Evolutionary conservation across 2,329 filamentous ascomycete species (phyloP).

Genomic region (Didymella glomerata): DNA sequence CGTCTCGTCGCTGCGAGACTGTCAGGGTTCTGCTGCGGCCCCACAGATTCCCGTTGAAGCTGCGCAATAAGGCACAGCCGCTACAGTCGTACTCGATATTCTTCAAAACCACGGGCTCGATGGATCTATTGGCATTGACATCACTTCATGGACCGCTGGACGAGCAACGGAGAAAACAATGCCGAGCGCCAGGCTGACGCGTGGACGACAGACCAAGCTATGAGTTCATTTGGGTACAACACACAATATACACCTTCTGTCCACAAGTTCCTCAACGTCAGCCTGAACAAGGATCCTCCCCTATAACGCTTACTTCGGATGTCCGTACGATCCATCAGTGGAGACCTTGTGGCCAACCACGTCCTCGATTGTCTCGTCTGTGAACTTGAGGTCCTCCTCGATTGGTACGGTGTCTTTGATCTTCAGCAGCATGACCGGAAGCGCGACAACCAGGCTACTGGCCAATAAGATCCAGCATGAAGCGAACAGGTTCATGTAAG

Average conservation of each 20-base stretch:
- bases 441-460: not conserved
- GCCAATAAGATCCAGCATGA: not conserved
- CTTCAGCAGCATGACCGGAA: not conserved
- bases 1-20: not conserved
- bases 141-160: not conserved
- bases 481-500: slow-evolving; percentile 1
- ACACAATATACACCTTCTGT: not conserved
- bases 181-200: not conserved
- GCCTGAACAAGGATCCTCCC: not conserved
- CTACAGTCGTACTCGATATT: no score
- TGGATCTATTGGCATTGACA: no score
- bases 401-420: not conserved
- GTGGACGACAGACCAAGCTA: not conserved
- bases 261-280: not conserved
- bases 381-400: not conserved
- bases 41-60: not conserved
- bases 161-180: not conserved
- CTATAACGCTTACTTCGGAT: not conserved
- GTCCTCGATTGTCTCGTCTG: not conserved
- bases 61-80: not conserved
- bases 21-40: not conserved
- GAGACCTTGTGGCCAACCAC: not conserved
- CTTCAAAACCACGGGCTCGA: no score
- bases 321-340: not conserved
- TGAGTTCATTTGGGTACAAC: not conserved